phyloP scores from a whole-genome alignment of 192 early-diverging fungal genomes.

The Backusella parvicylindrica region DNA sequence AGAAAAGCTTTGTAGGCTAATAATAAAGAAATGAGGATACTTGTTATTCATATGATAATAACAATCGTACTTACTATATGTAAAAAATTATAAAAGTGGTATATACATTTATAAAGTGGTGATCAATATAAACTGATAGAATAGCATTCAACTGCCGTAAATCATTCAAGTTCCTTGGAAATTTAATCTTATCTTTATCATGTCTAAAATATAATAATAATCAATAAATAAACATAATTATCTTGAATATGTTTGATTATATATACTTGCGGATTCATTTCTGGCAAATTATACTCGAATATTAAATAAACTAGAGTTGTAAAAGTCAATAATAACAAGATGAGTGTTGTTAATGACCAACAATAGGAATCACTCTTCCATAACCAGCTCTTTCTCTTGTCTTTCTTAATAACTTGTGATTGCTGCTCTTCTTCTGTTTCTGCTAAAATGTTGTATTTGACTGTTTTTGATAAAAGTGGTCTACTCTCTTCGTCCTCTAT shows the following conservation, averaged over 20 bases:
- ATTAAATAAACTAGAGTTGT: slow-evolving; percentile 20
- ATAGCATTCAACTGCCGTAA: slow-evolving; percentile 44
- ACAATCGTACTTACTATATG: slow-evolving; percentile 48
- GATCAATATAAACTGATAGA: slow-evolving; percentile 45
- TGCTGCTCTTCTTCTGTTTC: neutral
- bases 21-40: slow-evolving; percentile 5
- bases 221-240: neutral
- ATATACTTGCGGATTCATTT: slow-evolving; percentile 26
- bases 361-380: slow-evolving; percentile 31
- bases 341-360: slow-evolving; percentile 25
- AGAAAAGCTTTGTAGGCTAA: slow-evolving; percentile 56
- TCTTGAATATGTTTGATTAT: too few relatives aligned
- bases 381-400: slow-evolving; percentile 5
- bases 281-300: slow-evolving; percentile 28
- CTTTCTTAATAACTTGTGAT: neutral
- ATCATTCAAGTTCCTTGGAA: slow-evolving; percentile 51
- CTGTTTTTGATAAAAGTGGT: neutral
- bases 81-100: slow-evolving; percentile 44
- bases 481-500: neutral
- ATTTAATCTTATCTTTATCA: slow-evolving; percentile 40
- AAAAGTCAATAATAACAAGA: slow-evolving; percentile 16
- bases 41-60: neutral
- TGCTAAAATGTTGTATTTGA: neutral
- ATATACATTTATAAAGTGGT: slow-evolving; percentile 49
- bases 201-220: slow-evolving; percentile 32